Conservation (phyloP, 331 rosid species). For the Dryas integrifolia region DNA sequence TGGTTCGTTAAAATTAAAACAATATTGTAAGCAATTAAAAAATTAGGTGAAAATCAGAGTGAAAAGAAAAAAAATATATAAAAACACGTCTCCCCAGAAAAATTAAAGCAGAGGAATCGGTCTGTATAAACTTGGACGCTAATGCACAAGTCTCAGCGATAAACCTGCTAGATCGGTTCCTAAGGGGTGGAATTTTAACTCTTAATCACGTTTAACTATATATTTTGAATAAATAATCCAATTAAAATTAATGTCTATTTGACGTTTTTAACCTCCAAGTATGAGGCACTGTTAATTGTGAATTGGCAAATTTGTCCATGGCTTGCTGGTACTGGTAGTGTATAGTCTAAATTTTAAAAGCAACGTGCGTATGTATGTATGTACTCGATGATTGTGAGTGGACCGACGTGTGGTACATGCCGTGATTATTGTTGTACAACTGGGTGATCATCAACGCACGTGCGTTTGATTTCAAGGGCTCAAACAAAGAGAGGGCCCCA, state of each 20-base stretch:
- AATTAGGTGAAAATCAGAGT: slow-evolving; percentile 15
- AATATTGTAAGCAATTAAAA: slow-evolving; percentile 9
- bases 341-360: not conserved
- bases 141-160: slow-evolving; percentile 46
- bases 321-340: not conserved
- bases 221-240: not conserved
- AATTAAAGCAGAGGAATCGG: slow-evolving; percentile 38
- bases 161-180: slow-evolving; percentile 58
- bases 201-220: slow-evolving; percentile 9
- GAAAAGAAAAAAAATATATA: not conserved
- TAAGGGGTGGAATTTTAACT: slow-evolving; percentile 39
- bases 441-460: slow-evolving; percentile 24
- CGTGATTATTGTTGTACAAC: slow-evolving; percentile 27
- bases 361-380: not conserved
- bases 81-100: slow-evolving; percentile 21
- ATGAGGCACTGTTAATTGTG: not conserved
- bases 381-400: slow-evolving; percentile 5
- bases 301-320: slow-evolving; percentile 14
- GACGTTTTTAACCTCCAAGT: slow-evolving; percentile 21
- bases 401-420: slow-evolving; percentile 16
- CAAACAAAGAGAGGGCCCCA: not conserved
- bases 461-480: slow-evolving; percentile 3
- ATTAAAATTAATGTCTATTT: not conserved
- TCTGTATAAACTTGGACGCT: slow-evolving; percentile 39
- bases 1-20: slow-evolving; percentile 4